Conservation (phyloP, 148 eudicot genomes). For the Rhododendron ovatum region DNA sequence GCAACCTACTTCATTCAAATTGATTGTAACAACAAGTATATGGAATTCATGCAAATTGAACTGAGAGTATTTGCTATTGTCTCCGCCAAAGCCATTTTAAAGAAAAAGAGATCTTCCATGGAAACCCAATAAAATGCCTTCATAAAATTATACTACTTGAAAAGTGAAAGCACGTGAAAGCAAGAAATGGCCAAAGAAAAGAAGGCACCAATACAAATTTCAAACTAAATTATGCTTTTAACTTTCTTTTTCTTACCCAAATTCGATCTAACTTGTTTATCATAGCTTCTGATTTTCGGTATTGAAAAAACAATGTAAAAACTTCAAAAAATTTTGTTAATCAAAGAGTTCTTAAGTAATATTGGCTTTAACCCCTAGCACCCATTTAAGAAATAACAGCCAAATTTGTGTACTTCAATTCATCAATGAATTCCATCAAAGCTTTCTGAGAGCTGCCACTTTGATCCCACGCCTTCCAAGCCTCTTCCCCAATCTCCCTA, state of each 20-base stretch:
- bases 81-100: neutral
- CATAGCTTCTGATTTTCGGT: no score
- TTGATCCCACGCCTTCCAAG: constrained; percentile 21
- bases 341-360: no score
- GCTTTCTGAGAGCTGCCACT: constrained; percentile 30
- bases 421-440: constrained; percentile 16
- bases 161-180: neutral
- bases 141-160: neutral
- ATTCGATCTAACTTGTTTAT: neutral
- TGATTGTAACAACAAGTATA: no score
- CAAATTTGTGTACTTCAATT: neutral
- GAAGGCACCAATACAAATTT: neutral
- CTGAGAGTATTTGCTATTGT: no score
- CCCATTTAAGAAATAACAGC: neutral
- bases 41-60: no score
- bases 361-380: neutral
- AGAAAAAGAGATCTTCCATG: neutral
- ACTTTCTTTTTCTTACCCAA: neutral
- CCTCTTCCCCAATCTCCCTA: constrained; percentile 29
- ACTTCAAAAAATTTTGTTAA: no score
- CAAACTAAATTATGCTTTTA: no score
- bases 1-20: no score
- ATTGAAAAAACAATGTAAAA: no score
- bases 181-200: neutral
- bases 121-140: neutral